phyloP scores from a whole-genome alignment of 2,329 filamentous ascomycete species.

The Stachybotrys echinatus region DNA sequence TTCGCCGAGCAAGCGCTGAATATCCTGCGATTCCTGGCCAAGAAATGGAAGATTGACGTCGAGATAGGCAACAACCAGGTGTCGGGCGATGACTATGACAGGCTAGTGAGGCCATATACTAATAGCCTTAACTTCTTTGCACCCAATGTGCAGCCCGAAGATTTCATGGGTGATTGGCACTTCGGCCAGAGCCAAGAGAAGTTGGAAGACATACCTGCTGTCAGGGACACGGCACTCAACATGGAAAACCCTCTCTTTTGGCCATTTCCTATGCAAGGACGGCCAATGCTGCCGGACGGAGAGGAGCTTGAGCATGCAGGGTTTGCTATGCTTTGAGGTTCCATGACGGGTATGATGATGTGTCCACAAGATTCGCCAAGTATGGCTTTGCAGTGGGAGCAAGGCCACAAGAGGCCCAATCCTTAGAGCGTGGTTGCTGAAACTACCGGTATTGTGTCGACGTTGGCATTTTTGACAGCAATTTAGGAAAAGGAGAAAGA shows the following conservation, averaged over 20 bases:
- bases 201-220: background rate
- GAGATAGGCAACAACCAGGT: slow-evolving; percentile 29
- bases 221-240: background rate
- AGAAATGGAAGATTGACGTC: slow-evolving; percentile 54
- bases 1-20: slow-evolving; percentile 57
- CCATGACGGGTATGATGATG: background rate
- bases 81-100: slow-evolving; percentile 30
- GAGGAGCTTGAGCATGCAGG: slow-evolving; percentile 44
- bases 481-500: too few relatives aligned
- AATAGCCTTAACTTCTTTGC: slow-evolving; percentile 53
- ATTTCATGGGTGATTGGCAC: slow-evolving; percentile 45
- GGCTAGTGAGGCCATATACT: slow-evolving; percentile 39
- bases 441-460: too few relatives aligned
- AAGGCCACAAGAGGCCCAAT: too few relatives aligned
- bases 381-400: too few relatives aligned
- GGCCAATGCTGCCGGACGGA: slow-evolving; percentile 46
- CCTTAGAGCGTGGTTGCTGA: too few relatives aligned
- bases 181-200: slow-evolving; percentile 7
- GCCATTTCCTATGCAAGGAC: slow-evolving; percentile 56
- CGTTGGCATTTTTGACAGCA: too few relatives aligned
- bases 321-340: slow-evolving; percentile 34
- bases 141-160: slow-evolving; percentile 41
- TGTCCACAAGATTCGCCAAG: too few relatives aligned
- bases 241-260: slow-evolving; percentile 52
- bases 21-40: slow-evolving; percentile 52